These are phyloP conservation scores for Chloris gayana DNA, from an alignment of 176 grass and related monocot genomes.

Conservation along the genomic window DNA sequence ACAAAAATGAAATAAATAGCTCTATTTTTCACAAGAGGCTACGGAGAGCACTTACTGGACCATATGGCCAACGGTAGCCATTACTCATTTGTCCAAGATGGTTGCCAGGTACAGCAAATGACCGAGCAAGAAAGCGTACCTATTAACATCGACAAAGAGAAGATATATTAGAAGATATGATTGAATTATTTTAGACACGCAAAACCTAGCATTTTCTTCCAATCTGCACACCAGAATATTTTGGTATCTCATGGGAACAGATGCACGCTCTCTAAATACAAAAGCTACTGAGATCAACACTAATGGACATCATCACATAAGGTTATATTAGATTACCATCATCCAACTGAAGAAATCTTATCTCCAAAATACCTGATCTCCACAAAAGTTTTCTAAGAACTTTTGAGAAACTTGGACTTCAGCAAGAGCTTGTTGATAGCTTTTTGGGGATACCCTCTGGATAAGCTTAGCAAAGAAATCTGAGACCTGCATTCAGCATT, in stretches of 20 bases:
- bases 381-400: slow-evolving; percentile 96
- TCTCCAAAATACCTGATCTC: slow-evolving; percentile 71
- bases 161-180: slow-evolving; percentile 11
- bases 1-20: background rate
- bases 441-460: slow-evolving; percentile 95
- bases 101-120: slow-evolving; percentile 95
- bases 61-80: slow-evolving; percentile 97
- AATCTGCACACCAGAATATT: slow-evolving; percentile 17
- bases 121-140: slow-evolving; percentile 92
- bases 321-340: slow-evolving; percentile 11
- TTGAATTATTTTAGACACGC: background rate
- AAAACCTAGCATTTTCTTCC: slow-evolving; percentile 3
- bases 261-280: background rate
- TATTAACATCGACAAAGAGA: slow-evolving; percentile 41
- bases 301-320: slow-evolving; percentile 2
- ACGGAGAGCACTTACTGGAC: slow-evolving; percentile 66
- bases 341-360: slow-evolving; percentile 25
- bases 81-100: slow-evolving; percentile 90
- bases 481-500: slow-evolving; percentile 49
- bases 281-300: background rate
- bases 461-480: slow-evolving; percentile 93
- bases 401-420: slow-evolving; percentile 96
- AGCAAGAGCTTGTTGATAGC: slow-evolving; percentile 89
- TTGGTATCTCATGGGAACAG: background rate
- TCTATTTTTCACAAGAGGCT: slow-evolving; percentile 21